These are phyloP conservation scores for Penicillium coprophilum DNA, from an alignment of 495 filamentous ascomycete genomes.

Conservation along the genomic window DNA sequence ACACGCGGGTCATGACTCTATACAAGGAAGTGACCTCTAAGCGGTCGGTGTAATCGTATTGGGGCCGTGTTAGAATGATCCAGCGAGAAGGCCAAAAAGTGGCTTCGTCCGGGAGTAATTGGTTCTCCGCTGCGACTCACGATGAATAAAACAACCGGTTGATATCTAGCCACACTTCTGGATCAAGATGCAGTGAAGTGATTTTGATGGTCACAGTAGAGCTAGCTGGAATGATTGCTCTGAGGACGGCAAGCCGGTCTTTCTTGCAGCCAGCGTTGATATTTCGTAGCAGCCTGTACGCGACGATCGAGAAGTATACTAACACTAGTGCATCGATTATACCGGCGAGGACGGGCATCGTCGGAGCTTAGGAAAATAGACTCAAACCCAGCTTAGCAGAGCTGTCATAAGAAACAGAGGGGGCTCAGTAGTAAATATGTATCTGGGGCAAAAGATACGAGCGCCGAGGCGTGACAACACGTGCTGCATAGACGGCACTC, in stretches of 20 bases:
- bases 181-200: background rate
- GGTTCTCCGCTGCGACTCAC: constrained; percentile 41
- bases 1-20: constrained; percentile 50
- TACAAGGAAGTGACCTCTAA: constrained; percentile 41
- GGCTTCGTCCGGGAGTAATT: constrained; percentile 27
- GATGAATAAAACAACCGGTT: constrained; percentile 36
- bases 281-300: constrained; percentile 1
- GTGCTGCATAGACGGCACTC: no score
- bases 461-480: no score
- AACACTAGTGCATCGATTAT: background rate
- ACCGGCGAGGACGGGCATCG: background rate
- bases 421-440: no score
- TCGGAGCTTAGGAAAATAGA: background rate
- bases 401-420: no score
- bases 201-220: background rate
- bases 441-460: no score
- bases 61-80: constrained; percentile 26
- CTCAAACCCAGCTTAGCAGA: background rate
- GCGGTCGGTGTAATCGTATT: constrained; percentile 24
- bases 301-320: background rate
- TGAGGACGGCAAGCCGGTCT: constrained; percentile 7
- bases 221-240: no score
- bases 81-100: constrained; percentile 51
- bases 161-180: constrained; percentile 19
- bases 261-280: background rate